Percentiles rank a stretch among this genome's conserved stretches.
phyloP scores from a whole-genome alignment of 805 yeast species.

The Cyberlindnera lachancei region DNA sequence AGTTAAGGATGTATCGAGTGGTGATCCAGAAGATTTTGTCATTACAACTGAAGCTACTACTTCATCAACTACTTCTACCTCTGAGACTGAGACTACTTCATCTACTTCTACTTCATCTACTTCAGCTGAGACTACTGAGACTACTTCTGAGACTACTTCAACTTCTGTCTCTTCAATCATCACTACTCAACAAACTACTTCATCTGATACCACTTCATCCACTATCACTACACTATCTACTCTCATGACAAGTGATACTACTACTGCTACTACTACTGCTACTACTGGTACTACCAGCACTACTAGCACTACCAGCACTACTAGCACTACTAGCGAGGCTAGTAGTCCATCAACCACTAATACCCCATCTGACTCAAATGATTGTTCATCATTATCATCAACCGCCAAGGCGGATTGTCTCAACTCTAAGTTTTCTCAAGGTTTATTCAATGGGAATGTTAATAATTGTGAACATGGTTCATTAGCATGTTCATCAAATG shows the following conservation, averaged over 20 bases:
- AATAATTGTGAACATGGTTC: slow-evolving; percentile 40
- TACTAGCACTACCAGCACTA: background rate
- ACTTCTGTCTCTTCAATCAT: no score
- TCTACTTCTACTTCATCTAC: no score
- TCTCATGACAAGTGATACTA: no score
- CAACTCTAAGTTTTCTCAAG: slow-evolving; percentile 36
- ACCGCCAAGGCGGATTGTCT: slow-evolving; percentile 34
- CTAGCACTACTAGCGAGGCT: slow-evolving; percentile 1
- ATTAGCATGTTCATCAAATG: slow-evolving; percentile 43
- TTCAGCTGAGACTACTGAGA: no score
- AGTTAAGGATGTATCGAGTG: no score
- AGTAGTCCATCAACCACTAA: slow-evolving; percentile 1
- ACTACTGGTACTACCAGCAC: background rate
- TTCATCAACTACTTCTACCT: no score
- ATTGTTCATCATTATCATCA: slow-evolving; percentile 32
- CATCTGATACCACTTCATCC: background rate
- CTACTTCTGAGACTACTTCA: no score
- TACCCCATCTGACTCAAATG: slow-evolving; percentile 8
- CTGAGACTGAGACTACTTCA: no score
- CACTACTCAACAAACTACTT: background rate
- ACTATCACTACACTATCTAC: no score
- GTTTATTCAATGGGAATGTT: slow-evolving; percentile 35
- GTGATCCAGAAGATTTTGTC: no score
- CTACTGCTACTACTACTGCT: background rate
- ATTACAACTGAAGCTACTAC: no score